These are phyloP conservation scores for Colletotrichum sansevieriae DNA, from an alignment of 2,329 filamentous ascomycete species.

Conservation along the genomic window DNA sequence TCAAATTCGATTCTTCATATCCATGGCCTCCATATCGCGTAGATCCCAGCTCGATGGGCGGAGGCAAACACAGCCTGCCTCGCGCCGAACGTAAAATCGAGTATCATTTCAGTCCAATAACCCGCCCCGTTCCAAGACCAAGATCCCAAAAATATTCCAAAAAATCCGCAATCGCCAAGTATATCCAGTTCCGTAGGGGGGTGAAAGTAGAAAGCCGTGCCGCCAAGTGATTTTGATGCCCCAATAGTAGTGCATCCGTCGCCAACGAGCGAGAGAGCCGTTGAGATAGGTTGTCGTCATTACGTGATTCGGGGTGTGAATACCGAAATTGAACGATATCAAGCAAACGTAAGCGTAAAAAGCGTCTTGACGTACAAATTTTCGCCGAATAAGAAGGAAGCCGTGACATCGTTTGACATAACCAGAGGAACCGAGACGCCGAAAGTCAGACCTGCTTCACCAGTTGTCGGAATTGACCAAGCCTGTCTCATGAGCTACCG, in stretches of 20 bases:
- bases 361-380: slow-evolving; percentile 35
- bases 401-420: slow-evolving; percentile 23
- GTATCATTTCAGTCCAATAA: slow-evolving; percentile 9
- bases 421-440: slow-evolving; percentile 15
- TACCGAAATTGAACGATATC: slow-evolving; percentile 11
- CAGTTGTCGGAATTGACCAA: neutral
- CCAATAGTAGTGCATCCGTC: slow-evolving; percentile 34
- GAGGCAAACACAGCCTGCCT: slow-evolving; percentile 15
- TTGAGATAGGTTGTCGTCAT: slow-evolving; percentile 35
- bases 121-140: neutral
- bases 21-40: slow-evolving; percentile 9
- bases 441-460: neutral
- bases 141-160: too few species aligned
- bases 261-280: slow-evolving; percentile 14
- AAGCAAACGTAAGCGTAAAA: slow-evolving; percentile 29
- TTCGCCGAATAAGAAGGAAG: slow-evolving; percentile 21
- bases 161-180: neutral
- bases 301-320: slow-evolving; percentile 25
- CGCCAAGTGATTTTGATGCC: neutral
- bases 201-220: slow-evolving; percentile 1
- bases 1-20: slow-evolving; percentile 37
- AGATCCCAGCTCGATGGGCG: neutral
- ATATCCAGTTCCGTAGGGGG: neutral
- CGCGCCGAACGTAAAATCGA: neutral
- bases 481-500: slow-evolving; percentile 48